Base-by-base conservation (phyloP, 768 basidiomycete species). In the Clathrus columnatus region DNA sequence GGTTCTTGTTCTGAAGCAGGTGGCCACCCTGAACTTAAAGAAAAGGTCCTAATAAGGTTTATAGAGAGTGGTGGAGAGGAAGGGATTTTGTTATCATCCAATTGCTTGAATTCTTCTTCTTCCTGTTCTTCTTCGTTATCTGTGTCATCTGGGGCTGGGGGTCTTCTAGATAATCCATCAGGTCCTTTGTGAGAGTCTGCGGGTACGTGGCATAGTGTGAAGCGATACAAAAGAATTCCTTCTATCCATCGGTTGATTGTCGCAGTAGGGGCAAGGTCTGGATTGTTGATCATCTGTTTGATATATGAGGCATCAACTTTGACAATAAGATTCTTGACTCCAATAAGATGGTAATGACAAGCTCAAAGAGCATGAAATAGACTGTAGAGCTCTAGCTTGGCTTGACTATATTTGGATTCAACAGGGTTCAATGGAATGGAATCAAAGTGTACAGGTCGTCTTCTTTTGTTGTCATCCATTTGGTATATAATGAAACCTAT, bases 171-270 rank as follows among this genome's bases (percentile, higher is more conserved):
- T 6, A 76, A 51, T 0, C 64, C 73, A 65, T 75, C 75, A 2
- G 73, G 69, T 8, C 66, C 73, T 48, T 53, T 54, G 48, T 69
- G 68, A 3, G 57, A 61, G 0, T 59, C 57, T 6, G 62, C 74
- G 1, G 72, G 71, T 0, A 75, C 65, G 55, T 76, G 74, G 0
- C 62, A 43, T 0, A 77, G 54, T 20, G 58, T 61, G 49, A 77
- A 75, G 50, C 69, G 55, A 41, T 72, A 75, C 20, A 70, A 41
- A 3, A 71, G 54, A 10, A 75, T 74, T 7, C 63, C 67, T 45
- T 64, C 60, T 24, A 75, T 72, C 75, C 53, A 54, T 1, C 53
- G 26, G 28, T 54, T 54, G 42, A 54, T 36, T 2, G 45, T 10
- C 6, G 4, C 24, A 26, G 46, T 55, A 5, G 27, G 45, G 28